Base-by-base conservation (phyloP, 169 alveolate species). In the Cryptosporidium bovis region DNA sequence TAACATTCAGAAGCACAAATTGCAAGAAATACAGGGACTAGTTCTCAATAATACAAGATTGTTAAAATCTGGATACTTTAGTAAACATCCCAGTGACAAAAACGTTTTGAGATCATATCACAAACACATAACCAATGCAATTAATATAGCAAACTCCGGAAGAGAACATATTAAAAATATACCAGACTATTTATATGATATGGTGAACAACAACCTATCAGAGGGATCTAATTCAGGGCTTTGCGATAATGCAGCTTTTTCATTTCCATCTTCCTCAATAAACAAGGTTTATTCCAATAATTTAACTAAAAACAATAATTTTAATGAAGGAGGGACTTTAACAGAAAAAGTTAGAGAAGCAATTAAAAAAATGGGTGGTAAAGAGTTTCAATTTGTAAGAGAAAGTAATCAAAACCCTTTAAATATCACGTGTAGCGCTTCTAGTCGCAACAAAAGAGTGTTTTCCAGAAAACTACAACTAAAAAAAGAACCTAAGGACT, bases 401-500 rank as follows among this genome's bases (percentile, higher is more conserved):
- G 77, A 77, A 60, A 56, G 24, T 15, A 77, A 77, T 48, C 27
- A 33, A 1, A 56, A 77, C 29, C 69, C 69, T n/a, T 44, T 24
- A 16, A 77, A 60, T 77, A 44, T 50, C 2, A 29, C 36, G 4
- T 29, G 53, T 12, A 56, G 8, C 34, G 3, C 68, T 4, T 5
- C 24, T 33, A 20, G 12, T 53, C 8, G 20, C 12, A 27, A 55
- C 3, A 55, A 56, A 51, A 51, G 64, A 2, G 62, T 56, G 44
- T 46, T 3, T 29, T 53, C 69, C 4, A 82, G 93, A 24, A 71
- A 71, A 50, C 36, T 82, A 10, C 93, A 90, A 65, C 90, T 90
- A 27, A 84, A 82, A 44, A 69, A 64, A 65, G 91, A 83, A 82
- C 93, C 93, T 10, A 69, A 69, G 56, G 27, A 53, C 29, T 82